Conservation (phyloP, 2,329 filamentous ascomycete genomes). For the Chalaropsis ovoidea region DNA sequence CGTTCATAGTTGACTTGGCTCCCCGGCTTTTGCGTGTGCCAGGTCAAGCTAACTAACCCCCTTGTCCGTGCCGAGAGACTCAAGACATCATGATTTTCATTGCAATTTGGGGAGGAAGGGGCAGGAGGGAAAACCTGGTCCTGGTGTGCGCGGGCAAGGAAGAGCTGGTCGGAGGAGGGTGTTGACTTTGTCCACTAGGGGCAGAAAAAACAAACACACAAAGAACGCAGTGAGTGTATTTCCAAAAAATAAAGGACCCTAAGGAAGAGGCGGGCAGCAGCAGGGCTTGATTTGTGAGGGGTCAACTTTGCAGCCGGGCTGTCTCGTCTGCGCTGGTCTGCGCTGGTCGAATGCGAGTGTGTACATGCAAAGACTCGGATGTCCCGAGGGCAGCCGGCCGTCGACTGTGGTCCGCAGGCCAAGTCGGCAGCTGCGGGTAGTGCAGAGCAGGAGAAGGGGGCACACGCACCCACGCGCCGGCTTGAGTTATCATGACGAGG, state of each 20-base stretch:
- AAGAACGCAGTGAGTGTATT: too few species aligned
- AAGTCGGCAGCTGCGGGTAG: background rate
- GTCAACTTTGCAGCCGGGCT: too few species aligned
- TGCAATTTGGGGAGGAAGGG: background rate
- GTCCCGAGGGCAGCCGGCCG: too few species aligned
- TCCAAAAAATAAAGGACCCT: too few species aligned
- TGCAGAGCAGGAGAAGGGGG: background rate
- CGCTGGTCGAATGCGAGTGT: too few species aligned
- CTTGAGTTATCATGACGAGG: background rate
- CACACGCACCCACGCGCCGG: background rate
- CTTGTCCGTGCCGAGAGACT: background rate
- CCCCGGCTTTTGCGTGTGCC: background rate
- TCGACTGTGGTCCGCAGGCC: background rate
- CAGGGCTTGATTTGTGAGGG: too few species aligned
- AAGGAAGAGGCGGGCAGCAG: too few species aligned
- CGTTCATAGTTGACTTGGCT: too few species aligned
- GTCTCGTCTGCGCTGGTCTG: too few species aligned
- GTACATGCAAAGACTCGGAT: too few species aligned
- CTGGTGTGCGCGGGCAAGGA: background rate
- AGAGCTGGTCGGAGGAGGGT: background rate
- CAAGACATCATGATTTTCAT: slow-evolving; percentile 5
- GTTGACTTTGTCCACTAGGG: background rate
- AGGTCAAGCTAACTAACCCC: background rate
- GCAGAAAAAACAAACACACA: background rate
- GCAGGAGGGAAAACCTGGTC: background rate